phyloP scores from a whole-genome alignment of 257 asterid genomes.

The Solanum medicagineum region DNA sequence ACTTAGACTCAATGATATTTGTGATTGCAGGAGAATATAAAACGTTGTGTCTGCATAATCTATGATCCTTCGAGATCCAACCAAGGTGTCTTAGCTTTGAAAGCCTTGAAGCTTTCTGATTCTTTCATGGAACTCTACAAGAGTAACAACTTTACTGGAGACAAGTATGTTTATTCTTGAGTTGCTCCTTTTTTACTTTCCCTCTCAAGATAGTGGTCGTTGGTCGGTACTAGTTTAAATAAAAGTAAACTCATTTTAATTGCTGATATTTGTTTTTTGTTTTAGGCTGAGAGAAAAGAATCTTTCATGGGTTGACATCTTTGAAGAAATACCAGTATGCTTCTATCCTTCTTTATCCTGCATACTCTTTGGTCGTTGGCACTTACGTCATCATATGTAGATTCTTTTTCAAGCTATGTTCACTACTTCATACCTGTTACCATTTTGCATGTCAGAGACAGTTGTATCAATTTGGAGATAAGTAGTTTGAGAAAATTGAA shows the following conservation, averaged over 20 bases:
- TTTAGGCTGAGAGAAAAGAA: slow-evolving; percentile 90
- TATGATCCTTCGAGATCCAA: slow-evolving; percentile 96
- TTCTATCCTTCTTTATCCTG: not conserved
- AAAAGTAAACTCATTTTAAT: not conserved
- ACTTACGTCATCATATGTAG: not conserved
- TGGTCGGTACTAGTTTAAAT: not conserved
- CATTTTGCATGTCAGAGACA: not conserved
- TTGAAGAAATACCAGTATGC: slow-evolving; percentile 95
- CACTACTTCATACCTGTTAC: not conserved
- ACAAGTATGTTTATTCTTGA: slow-evolving; percentile 45
- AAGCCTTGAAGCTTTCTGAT: slow-evolving; percentile 96
- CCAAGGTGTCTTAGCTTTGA: slow-evolving; percentile 93
- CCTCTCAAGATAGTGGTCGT: not conserved
- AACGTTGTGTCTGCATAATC: slow-evolving; percentile 88
- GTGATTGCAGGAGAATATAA: slow-evolving; percentile 75
- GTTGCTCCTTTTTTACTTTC: not conserved
- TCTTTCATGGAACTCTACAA: slow-evolving; percentile 94
- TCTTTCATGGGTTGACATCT: slow-evolving; percentile 95
- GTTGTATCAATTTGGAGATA: not conserved
- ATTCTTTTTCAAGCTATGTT: not conserved
- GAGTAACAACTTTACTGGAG: slow-evolving; percentile 80
- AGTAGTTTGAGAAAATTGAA: not conserved
- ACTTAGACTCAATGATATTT: not conserved
- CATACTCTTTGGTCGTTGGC: not conserved
- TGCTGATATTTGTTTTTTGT: not conserved